These are phyloP conservation scores for Kockovaella imperatae DNA, from an alignment of 768 basidiomycete species.

Conservation along the genomic window DNA sequence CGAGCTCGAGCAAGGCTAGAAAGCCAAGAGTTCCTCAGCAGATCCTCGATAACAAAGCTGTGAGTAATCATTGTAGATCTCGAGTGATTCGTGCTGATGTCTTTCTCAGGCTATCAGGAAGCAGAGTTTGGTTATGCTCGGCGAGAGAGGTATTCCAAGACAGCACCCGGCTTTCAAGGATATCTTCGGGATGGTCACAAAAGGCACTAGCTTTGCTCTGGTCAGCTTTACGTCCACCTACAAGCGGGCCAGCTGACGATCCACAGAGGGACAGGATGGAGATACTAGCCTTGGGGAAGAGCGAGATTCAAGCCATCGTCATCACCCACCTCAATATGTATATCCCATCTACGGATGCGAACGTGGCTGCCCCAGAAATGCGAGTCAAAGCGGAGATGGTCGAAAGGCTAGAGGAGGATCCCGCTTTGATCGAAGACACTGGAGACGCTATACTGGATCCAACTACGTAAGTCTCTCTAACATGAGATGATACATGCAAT, in stretches of 20 bases:
- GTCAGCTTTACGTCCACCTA: constrained; percentile 17
- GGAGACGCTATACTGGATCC: no score
- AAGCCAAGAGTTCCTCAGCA: constrained; percentile 30
- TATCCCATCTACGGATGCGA: constrained; percentile 10
- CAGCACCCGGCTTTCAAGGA: constrained; percentile 39
- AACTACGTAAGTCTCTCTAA: no score
- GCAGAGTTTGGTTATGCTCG: constrained; percentile 29
- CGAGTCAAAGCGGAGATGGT: not conserved
- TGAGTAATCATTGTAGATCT: constrained; percentile 8
- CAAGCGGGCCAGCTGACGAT: not conserved
- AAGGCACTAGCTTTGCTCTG: constrained; percentile 37
- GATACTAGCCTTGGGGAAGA: constrained; percentile 13
- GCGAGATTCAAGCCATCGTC: constrained; percentile 20
- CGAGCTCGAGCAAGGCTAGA: constrained; percentile 2
- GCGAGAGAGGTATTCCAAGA: constrained; percentile 20
- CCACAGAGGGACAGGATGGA: constrained; percentile 22
- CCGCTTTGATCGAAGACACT: no score
- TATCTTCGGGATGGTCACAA: constrained; percentile 36
- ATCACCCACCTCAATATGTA: constrained; percentile 32
- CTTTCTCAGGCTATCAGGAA: constrained; percentile 37
- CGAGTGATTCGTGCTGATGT: not conserved
- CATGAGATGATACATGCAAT: no score
- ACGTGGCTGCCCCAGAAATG: not conserved
- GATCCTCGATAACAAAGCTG: constrained; percentile 37
- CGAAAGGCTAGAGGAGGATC: not conserved